These are phyloP conservation scores for Willaertia magna DNA, from an alignment of 208 protist species.

Conservation along the genomic window DNA sequence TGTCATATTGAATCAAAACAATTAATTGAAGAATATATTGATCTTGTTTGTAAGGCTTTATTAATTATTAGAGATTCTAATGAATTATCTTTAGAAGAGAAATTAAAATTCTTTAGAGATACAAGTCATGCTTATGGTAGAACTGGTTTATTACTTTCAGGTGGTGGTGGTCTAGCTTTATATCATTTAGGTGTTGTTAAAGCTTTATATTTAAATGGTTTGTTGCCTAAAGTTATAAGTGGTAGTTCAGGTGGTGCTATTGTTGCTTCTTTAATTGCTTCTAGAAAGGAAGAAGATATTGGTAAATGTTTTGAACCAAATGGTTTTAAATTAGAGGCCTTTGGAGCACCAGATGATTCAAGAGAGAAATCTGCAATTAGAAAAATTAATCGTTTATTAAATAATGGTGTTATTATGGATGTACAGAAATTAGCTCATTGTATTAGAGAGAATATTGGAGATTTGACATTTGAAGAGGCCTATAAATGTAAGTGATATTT, in stretches of 20 bases:
- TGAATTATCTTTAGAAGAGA: slow-evolving; percentile 22
- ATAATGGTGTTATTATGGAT: slow-evolving; percentile 57
- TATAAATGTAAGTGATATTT: no score
- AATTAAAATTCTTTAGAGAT: slow-evolving; percentile 40
- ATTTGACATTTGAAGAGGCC: slow-evolving; percentile 65
- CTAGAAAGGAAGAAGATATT: slow-evolving; percentile 35
- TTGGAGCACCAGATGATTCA: slow-evolving; percentile 22
- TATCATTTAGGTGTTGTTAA: slow-evolving; percentile 44
- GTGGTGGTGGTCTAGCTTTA: slow-evolving; percentile 51
- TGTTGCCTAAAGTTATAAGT: slow-evolving; percentile 55
- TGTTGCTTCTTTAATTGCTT: slow-evolving; percentile 51
- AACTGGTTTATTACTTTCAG: slow-evolving; percentile 56
- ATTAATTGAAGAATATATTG: slow-evolving; percentile 52
- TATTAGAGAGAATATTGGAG: slow-evolving; percentile 47
- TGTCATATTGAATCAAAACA: slow-evolving; percentile 52
- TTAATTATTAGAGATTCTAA: not conserved
- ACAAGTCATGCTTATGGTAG: slow-evolving; percentile 47
- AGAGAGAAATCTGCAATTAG: not conserved
- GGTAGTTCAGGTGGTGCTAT: slow-evolving; percentile 56
- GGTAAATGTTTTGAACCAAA: slow-evolving; percentile 39
- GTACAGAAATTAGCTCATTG: slow-evolving; percentile 49
- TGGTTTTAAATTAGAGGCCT: slow-evolving; percentile 37
- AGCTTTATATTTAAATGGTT: slow-evolving; percentile 30
- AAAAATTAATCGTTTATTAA: slow-evolving; percentile 49
- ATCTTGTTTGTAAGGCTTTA: slow-evolving; percentile 23